Percentiles rank a stretch among this genome's conserved stretches.
Evolutionary conservation across 805 yeast species (phyloP).

Genomic region (Candida railenensis): DNA sequence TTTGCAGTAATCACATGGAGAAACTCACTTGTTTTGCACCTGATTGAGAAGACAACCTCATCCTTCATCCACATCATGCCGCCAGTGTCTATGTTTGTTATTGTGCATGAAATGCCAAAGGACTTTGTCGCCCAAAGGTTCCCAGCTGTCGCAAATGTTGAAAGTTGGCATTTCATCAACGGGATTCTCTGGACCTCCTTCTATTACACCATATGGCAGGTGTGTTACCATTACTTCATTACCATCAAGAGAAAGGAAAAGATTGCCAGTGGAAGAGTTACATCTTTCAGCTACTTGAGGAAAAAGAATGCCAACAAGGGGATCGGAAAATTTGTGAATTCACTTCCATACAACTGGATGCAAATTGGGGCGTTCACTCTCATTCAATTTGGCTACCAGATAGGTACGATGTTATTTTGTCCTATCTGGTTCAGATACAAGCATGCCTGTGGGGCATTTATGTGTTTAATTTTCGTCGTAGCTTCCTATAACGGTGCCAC

Average conservation of each 20-base stretch:
- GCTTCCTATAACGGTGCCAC: constrained; percentile 95
- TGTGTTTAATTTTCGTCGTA: constrained; percentile 68
- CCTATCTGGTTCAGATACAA: constrained; percentile 83
- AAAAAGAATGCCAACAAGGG: constrained; percentile 62
- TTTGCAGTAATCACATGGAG: constrained; percentile 97
- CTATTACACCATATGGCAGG: constrained; percentile 88
- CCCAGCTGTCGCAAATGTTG: constrained; percentile 72
- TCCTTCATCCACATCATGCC: constrained; percentile 91
- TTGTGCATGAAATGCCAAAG: constrained; percentile 71
- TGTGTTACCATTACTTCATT: constrained; percentile 85
- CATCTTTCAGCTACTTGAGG: constrained; percentile 83
- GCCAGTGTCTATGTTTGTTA: constrained; percentile 80
- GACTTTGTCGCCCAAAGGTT: constrained; percentile 58
- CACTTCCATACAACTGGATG: constrained; percentile 74
- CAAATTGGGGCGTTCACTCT: constrained; percentile 86
- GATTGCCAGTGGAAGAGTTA: constrained; percentile 81
- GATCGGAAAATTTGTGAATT: constrained; percentile 76
- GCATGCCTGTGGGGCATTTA: constrained; percentile 63
- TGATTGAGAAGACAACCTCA: constrained; percentile 88
- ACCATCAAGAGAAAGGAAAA: constrained; percentile 76
- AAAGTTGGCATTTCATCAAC: constrained; percentile 64
- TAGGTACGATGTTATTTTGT: constrained; percentile 82
- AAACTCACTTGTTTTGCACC: constrained; percentile 87
- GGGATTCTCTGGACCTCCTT: constrained; percentile 79
- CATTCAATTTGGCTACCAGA: constrained; percentile 84